Evolutionary conservation across 208 protist genomes (phyloP).

Genomic region (Leptomonas pyrrhocoris): DNA sequence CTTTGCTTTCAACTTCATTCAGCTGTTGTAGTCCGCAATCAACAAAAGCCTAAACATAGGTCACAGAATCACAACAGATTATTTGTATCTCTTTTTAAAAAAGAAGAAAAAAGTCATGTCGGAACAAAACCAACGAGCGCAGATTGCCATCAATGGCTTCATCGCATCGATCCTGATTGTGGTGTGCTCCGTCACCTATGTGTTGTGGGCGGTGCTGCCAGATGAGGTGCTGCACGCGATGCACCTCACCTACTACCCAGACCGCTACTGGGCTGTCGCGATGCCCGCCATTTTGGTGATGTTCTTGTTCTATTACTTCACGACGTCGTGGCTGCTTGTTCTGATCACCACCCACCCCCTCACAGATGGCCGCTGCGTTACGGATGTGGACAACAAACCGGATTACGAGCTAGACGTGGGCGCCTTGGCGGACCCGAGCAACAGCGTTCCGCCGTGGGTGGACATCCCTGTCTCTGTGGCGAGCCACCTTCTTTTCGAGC

Average conservation of each 20-base stretch:
- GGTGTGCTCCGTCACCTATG: conserved; percentile 54
- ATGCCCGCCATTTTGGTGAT: conserved; percentile 81
- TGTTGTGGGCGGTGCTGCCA: conserved; percentile 81
- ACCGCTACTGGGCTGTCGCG: conserved; percentile 92
- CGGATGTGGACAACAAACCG: conserved; percentile 66
- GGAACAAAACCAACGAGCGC: conserved; percentile 36
- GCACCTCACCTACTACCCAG: conserved; percentile 88
- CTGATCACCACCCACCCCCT: conserved; percentile 81
- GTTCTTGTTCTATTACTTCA: conserved; percentile 77
- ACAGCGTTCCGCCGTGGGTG: conserved; percentile 74
- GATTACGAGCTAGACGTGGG: conserved; percentile 57
- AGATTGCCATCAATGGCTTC: conserved; percentile 90
- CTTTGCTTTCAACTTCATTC: too few relatives aligned
- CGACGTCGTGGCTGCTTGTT: conserved; percentile 57
- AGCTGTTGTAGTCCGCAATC: too few relatives aligned
- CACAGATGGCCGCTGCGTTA: conserved; percentile 70
- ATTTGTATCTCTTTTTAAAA: too few relatives aligned
- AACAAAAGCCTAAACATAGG: too few relatives aligned
- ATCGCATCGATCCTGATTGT: conserved; percentile 77
- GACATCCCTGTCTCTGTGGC: conserved; percentile 85
- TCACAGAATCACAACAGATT: too few relatives aligned
- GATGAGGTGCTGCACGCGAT: conserved; percentile 55
- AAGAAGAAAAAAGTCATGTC: too few relatives aligned
- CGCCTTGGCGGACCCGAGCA: conserved; percentile 47
- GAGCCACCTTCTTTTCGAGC: conserved; percentile 82